Percentiles rank a stretch among this genome's conserved stretches.
Evolutionary conservation across 495 filamentous ascomycete species (phyloP).

Genomic region (Sphaerosporella brunnea): DNA sequence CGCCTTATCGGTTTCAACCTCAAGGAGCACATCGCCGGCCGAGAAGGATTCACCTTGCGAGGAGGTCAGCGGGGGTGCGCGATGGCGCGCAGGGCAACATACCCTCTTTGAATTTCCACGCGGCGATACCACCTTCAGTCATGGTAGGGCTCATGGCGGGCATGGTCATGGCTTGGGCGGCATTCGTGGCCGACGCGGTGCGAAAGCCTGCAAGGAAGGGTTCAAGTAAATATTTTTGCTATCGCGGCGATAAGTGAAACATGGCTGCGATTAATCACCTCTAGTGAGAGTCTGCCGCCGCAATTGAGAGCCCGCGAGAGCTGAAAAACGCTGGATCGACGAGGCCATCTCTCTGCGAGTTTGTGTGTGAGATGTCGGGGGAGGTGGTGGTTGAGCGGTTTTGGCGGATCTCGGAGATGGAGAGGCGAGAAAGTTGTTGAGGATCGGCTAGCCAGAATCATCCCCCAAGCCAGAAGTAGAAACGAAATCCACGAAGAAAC

Average conservation of each 20-base stretch:
- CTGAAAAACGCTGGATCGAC: constrained; percentile 23
- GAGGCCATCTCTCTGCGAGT: no score
- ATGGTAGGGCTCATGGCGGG: constrained; percentile 73
- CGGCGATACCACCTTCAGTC: constrained; percentile 68
- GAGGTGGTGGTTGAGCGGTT: no score
- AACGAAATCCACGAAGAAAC: no score
- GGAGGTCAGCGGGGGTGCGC: not conserved
- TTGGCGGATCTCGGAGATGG: no score
- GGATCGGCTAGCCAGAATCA: no score
- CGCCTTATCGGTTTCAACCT: constrained; percentile 79
- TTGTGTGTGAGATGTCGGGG: no score
- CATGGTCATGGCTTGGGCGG: constrained; percentile 67
- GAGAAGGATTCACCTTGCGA: constrained; percentile 40
- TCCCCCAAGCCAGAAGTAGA: no score
- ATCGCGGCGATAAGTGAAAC: constrained; percentile 5
- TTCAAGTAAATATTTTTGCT: not conserved
- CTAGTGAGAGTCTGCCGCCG: constrained; percentile 34
- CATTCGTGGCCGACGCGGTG: constrained; percentile 38
- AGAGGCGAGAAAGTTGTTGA: no score
- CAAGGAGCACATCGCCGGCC: constrained; percentile 63
- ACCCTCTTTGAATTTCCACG: constrained; percentile 64
- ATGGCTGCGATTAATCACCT: constrained; percentile 29
- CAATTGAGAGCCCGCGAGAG: constrained; percentile 31
- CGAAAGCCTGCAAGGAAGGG: constrained; percentile 38
- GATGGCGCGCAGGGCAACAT: constrained; percentile 2